Evolutionary conservation across 2,329 filamentous ascomycete species (phyloP), one percentile per base, ranked within the genome.

Genomic region (Colletotrichum sp.): DNA sequence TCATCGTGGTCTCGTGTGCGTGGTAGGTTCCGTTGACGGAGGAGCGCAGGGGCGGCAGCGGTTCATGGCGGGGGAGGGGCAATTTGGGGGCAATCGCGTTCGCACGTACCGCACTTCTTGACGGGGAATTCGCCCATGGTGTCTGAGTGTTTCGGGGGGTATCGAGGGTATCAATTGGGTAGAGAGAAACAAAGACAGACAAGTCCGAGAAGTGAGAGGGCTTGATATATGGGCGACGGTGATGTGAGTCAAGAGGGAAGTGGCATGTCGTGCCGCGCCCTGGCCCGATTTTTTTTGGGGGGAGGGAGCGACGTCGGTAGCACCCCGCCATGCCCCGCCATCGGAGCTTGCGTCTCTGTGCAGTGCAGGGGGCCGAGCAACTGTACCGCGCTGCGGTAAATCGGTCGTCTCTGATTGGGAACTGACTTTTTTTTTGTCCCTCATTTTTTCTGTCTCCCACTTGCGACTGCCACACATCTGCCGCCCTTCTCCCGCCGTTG

Each of bases 91-190:
- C n/a, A 2, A 22, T 18, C 3, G 36, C 32, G 39, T 10, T 56
- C 64, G 30, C 61, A 83, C 88, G 74, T 87, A 91, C 89, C 89
- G 86, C 89, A 91, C 84, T 91, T 92, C 87, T 91, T 92, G 75
- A 86, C 85, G 64, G 89, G 88, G 77, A 90, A 89, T 84, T 87
- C 85, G 78, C 85, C 78, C 78, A 76, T 76, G 71, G 48, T 62
- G 27, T 13, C 27, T 64, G 66, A 43, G 55, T 27, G 62, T 34
- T n/a, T 62, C 32, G 22, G 36, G 34, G 62, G 34, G 52, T 34
- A 70, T 64, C 60, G 48, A 22, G 39, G 61, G 64, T 70, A 66
- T 70, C 70, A 68, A 69, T 66, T 68, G 69, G 25, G 32, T 25
- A 18, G 34, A 43, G 18, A 28, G 30, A n/a, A 48, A 25, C 67